A percentile compares a stretch with the other conserved stretches of the same genome.
These are phyloP conservation scores for Xylaria curta DNA, from an alignment of 495 filamentous ascomycete genomes.

Conservation along the genomic window DNA sequence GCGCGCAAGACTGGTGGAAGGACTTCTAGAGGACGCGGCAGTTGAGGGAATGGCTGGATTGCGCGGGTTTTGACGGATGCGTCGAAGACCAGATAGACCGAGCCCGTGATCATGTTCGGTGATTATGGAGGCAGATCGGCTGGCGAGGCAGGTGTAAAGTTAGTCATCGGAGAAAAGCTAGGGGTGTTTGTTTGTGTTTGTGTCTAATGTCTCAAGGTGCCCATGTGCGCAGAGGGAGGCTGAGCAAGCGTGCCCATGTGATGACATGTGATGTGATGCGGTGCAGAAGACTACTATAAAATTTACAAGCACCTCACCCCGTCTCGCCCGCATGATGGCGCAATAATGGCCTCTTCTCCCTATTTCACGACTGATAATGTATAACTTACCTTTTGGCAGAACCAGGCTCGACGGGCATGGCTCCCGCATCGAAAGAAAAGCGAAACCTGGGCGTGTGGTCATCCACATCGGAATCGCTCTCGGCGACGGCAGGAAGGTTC, in stretches of 20 bases:
- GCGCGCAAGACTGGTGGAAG: slow-evolving; percentile 65
- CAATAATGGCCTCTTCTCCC: neutral
- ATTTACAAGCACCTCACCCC: neutral
- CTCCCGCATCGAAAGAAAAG: slow-evolving; percentile 62
- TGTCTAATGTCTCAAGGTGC: neutral
- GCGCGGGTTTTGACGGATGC: slow-evolving; percentile 82
- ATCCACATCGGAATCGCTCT: slow-evolving; percentile 33
- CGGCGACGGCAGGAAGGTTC: slow-evolving; percentile 59
- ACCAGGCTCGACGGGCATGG: slow-evolving; percentile 56
- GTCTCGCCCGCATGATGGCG: neutral
- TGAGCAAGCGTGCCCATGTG: slow-evolving; percentile 8
- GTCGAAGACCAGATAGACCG: slow-evolving; percentile 78
- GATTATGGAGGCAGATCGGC: slow-evolving; percentile 56
- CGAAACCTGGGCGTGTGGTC: slow-evolving; percentile 45
- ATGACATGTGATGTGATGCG: slow-evolving; percentile 15
- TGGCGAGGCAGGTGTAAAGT: slow-evolving; percentile 23
- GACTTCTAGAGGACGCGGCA: slow-evolving; percentile 62
- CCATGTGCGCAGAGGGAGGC: slow-evolving; percentile 16
- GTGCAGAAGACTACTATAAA: neutral
- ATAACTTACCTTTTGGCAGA: slow-evolving; percentile 58
- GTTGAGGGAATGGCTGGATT: slow-evolving; percentile 68
- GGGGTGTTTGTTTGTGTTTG: neutral
- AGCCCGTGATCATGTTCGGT: slow-evolving; percentile 65
- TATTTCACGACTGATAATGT: slow-evolving; percentile 34
- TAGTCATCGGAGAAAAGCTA: slow-evolving; percentile 20